Evolutionary conservation across 176 grass and related monocot species (phyloP).

Genomic region (Carex myosuroides): DNA sequence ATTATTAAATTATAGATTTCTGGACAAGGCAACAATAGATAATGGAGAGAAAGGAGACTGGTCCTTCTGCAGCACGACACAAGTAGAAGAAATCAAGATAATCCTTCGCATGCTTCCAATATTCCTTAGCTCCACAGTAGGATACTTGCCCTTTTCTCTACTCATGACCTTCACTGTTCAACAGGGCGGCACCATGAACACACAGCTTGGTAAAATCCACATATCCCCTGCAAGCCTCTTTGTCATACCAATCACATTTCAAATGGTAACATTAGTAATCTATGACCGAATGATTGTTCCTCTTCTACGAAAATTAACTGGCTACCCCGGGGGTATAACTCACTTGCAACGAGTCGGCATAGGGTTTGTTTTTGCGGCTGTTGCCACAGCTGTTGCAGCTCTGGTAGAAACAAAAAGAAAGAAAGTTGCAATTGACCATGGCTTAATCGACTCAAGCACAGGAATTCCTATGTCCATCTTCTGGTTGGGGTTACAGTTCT

Average conservation of each 20-base stretch:
- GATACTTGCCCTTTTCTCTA: constrained; percentile 40
- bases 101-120: constrained; percentile 48
- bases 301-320: constrained; percentile 32
- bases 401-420: constrained; percentile 39
- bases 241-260: constrained; percentile 45
- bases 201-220: constrained; percentile 29
- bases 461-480: constrained; percentile 36
- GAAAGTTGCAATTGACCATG: background rate
- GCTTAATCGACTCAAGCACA: background rate
- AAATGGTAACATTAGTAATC: constrained; percentile 36
- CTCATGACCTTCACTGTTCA: constrained; percentile 52
- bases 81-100: constrained; percentile 49
- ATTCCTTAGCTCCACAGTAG: constrained; percentile 46
- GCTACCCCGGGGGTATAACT: constrained; percentile 31
- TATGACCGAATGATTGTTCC: constrained; percentile 45
- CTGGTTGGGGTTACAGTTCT: constrained; percentile 62
- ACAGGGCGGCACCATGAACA: constrained; percentile 50
- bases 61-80: constrained; percentile 20
- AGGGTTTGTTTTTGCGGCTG: constrained; percentile 28
- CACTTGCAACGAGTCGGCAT: constrained; percentile 52
- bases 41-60: constrained; percentile 22
- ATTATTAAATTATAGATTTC: constrained; percentile 25
- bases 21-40: constrained; percentile 31
- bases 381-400: constrained; percentile 33
- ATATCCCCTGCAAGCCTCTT: constrained; percentile 56